Conservation (phyloP, 306 rosid species). For the Rosa multiflora region DNA sequence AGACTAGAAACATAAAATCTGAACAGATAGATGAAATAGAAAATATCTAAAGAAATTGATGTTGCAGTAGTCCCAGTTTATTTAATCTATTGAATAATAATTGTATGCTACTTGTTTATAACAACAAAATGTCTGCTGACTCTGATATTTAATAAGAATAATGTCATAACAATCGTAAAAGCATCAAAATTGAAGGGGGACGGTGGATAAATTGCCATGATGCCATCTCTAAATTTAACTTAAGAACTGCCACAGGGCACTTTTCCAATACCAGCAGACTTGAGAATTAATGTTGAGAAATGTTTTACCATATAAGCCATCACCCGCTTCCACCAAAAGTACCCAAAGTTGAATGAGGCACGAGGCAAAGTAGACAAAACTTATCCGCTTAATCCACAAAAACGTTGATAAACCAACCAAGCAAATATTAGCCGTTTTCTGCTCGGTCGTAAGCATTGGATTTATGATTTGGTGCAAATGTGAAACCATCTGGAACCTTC, state of each 20-base stretch:
- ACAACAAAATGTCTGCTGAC: background rate
- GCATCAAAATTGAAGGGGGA: background rate
- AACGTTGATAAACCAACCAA: background rate
- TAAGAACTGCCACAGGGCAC: background rate
- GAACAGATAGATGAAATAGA: background rate
- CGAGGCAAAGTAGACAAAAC: background rate
- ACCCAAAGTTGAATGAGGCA: background rate
- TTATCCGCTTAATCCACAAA: background rate
- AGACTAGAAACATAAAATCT: background rate
- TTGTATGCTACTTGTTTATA: background rate
- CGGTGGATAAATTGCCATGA: background rate
- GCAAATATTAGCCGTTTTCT: slow-evolving; percentile 64
- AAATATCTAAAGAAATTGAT: background rate
- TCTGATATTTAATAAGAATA: background rate
- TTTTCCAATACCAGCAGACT: background rate
- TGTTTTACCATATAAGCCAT: too few relatives aligned
- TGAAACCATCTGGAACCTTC: slow-evolving; percentile 82
- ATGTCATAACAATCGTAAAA: background rate
- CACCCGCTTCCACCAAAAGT: background rate
- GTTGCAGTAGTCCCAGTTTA: background rate
- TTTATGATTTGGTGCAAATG: slow-evolving; percentile 87
- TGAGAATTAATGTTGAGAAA: background rate
- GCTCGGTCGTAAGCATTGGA: slow-evolving; percentile 91
- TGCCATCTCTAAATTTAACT: background rate
- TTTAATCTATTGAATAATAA: background rate